These are phyloP conservation scores for Volutella citrinella DNA, from an alignment of 2,329 filamentous ascomycete genomes.

Conservation along the genomic window DNA sequence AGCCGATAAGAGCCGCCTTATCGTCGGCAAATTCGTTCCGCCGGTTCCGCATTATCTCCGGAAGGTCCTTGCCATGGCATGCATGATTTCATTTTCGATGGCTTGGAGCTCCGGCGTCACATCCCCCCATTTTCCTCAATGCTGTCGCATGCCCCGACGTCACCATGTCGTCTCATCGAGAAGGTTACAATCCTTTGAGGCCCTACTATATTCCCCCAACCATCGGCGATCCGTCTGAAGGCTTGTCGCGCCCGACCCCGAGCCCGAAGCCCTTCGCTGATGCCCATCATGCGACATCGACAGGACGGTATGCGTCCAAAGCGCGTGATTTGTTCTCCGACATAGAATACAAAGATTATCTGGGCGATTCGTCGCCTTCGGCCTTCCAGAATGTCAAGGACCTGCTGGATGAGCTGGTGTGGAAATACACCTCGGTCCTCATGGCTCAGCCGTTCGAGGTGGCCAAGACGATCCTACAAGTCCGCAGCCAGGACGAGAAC, in stretches of 20 bases:
- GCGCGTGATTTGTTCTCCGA: slow-evolving; percentile 86
- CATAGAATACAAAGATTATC: slow-evolving; percentile 86
- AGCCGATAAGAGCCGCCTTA: slow-evolving; percentile 26
- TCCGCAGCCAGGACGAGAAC: slow-evolving; percentile 55
- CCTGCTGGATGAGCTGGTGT: slow-evolving; percentile 78
- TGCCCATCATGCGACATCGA: slow-evolving; percentile 39
- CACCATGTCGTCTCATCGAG: slow-evolving; percentile 43
- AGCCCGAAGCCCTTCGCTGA: slow-evolving; percentile 45
- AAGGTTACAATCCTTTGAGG: slow-evolving; percentile 60
- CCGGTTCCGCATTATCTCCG: slow-evolving; percentile 27
- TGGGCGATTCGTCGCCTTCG: slow-evolving; percentile 73
- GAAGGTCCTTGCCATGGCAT: slow-evolving; percentile 7
- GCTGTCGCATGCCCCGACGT: slow-evolving; percentile 21
- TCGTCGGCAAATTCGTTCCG: slow-evolving; percentile 35
- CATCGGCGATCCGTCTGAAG: slow-evolving; percentile 46
- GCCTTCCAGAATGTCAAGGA: slow-evolving; percentile 71
- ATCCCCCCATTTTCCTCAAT: slow-evolving; percentile 20
- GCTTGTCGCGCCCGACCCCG: slow-evolving; percentile 31
- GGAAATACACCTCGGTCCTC: slow-evolving; percentile 87
- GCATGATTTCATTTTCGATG: slow-evolving; percentile 33
- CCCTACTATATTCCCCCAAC: slow-evolving; percentile 66
- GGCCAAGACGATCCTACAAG: slow-evolving; percentile 88
- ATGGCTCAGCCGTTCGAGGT: slow-evolving; percentile 97
- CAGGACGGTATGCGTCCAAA: slow-evolving; percentile 42
- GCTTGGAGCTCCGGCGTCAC: slow-evolving; percentile 18